Conservation (phyloP, 371 early-diverging fungal genomes). For the Saksenaea vasiformis region DNA sequence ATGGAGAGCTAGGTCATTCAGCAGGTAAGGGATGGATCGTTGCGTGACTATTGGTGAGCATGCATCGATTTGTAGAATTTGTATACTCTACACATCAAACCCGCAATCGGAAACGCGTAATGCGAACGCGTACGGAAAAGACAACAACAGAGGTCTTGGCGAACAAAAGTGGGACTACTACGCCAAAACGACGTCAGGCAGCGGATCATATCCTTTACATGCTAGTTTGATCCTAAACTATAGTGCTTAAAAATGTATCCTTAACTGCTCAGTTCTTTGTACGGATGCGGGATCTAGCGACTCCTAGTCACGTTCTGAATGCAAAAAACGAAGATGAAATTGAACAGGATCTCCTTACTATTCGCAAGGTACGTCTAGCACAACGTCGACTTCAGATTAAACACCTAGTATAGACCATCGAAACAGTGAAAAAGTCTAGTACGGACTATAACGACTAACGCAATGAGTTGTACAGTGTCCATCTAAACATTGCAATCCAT, state of each 20-base stretch:
- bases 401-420: neutral
- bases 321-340: neutral
- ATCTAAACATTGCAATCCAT: neutral
- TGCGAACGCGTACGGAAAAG: conserved; percentile 45
- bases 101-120: conserved; percentile 25
- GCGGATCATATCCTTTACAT: neutral
- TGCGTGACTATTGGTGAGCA: neutral
- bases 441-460: neutral
- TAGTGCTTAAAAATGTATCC: neutral
- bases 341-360: neutral
- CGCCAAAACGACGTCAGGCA: neutral
- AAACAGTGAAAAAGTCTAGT: neutral
- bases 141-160: conserved; percentile 17
- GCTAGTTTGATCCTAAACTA: neutral
- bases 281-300: conserved; percentile 2
- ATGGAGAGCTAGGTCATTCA: conserved; percentile 11
- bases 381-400: neutral
- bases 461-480: neutral
- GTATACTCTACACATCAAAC: conserved; percentile 12
- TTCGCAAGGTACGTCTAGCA: neutral
- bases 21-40: neutral
- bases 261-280: neutral
- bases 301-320: neutral
- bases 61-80: neutral
- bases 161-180: neutral